Conservation (phyloP, 305 asterid species). For the Fraxinus nigra region DNA sequence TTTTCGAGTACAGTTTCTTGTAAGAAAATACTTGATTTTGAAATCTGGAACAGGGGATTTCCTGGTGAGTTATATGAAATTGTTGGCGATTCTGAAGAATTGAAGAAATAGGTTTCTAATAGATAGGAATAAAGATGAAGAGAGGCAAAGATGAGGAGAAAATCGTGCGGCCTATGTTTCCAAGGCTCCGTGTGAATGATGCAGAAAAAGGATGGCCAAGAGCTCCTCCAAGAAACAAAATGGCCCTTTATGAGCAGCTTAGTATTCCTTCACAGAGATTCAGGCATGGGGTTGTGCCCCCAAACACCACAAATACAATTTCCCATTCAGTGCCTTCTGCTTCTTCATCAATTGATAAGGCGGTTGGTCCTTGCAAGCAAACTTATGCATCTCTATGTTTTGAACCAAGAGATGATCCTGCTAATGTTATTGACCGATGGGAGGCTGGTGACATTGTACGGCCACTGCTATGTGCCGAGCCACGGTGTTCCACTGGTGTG, state of each 20-base stretch:
- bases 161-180: conserved; percentile 45
- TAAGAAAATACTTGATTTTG: not conserved
- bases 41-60: not conserved
- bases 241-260: conserved; percentile 55
- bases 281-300: conserved; percentile 22
- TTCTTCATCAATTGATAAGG: conserved; percentile 22
- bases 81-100: not conserved
- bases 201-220: conserved; percentile 54
- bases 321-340: conserved; percentile 25
- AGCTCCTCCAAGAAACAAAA: conserved; percentile 61
- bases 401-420: conserved; percentile 20
- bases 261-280: conserved; percentile 48
- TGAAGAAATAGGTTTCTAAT: not conserved
- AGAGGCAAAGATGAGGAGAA: conserved; percentile 43
- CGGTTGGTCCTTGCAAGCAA: conserved; percentile 6
- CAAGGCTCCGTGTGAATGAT: conserved; percentile 49
- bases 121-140: conserved; percentile 29
- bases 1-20: conserved; percentile 18
- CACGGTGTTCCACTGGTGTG: conserved; percentile 13
- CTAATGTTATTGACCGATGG: conserved; percentile 7
- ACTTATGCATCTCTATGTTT: conserved; percentile 23
- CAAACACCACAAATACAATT: conserved; percentile 12
- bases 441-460: conserved; percentile 9
- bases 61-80: not conserved
- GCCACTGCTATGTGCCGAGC: conserved; percentile 16